Evolutionary conservation across 495 filamentous ascomycete genomes (phyloP).

Genomic region (Xylaria telfairii): DNA sequence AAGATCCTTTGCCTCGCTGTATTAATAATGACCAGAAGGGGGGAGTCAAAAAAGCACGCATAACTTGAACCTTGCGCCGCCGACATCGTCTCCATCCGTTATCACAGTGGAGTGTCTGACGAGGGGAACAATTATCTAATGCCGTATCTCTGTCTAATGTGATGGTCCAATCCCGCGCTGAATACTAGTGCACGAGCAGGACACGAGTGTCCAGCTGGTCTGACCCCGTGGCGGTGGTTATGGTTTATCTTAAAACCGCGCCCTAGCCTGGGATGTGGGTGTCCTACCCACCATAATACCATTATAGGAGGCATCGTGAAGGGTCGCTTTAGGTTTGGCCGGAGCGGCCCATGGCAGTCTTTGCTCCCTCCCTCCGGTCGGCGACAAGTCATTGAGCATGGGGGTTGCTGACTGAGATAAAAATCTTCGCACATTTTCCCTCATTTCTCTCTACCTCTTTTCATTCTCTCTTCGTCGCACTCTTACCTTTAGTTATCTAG

Average conservation of each 20-base stretch:
- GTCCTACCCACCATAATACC: background rate
- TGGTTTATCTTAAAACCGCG: background rate
- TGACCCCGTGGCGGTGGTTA: background rate
- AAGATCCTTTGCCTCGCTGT: background rate
- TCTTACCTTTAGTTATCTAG: background rate
- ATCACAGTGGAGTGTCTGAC: slow-evolving; percentile 5
- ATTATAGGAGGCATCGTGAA: slow-evolving; percentile 17
- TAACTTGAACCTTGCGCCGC: slow-evolving; percentile 15
- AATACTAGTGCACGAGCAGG: background rate
- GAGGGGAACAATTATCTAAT: background rate
- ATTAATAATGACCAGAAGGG: background rate
- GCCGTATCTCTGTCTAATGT: background rate
- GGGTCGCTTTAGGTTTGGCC: slow-evolving; percentile 1
- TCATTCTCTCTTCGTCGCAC: background rate
- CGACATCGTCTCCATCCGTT: slow-evolving; percentile 19
- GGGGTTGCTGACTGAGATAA: background rate
- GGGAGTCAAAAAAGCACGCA: background rate
- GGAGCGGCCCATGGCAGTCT: background rate
- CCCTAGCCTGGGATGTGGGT: background rate
- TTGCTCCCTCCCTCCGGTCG: slow-evolving; percentile 3
- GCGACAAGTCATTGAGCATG: background rate
- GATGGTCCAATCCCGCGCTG: background rate
- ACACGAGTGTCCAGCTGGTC: background rate
- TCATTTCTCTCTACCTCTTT: background rate
- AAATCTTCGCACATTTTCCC: background rate